Evolutionary conservation across 176 grass and related monocot genomes (phyloP).

Genomic region (Stipa capillata): DNA sequence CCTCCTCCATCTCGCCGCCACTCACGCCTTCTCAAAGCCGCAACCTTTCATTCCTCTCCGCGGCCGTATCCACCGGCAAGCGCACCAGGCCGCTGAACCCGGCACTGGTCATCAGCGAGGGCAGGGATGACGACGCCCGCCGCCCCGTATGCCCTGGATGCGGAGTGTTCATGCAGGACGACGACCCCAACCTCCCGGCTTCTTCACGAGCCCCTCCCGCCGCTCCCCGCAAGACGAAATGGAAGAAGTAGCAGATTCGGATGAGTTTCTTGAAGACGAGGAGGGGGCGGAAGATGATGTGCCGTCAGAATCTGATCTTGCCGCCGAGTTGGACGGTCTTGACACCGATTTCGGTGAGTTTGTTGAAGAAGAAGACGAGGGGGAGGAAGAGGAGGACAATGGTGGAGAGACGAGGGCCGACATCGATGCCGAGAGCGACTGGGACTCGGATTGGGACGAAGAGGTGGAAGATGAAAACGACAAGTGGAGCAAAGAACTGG

Average conservation of each 20-base stretch:
- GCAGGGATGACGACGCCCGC: constrained; percentile 18
- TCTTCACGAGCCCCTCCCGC: constrained; percentile 62
- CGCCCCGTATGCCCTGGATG: constrained; percentile 66
- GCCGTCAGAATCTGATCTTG: constrained; percentile 7
- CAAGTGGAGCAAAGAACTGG: constrained; percentile 59
- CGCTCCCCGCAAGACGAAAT: constrained; percentile 7
- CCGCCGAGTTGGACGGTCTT: constrained; percentile 31
- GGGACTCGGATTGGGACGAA: constrained; percentile 40
- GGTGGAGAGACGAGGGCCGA: constrained; percentile 8
- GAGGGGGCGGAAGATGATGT: not conserved
- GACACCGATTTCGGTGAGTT: constrained; percentile 37
- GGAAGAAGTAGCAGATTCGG: not conserved
- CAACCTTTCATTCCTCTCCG: not conserved
- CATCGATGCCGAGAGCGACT: constrained; percentile 13
- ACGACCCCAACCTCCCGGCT: constrained; percentile 66
- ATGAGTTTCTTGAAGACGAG: constrained; percentile 27
- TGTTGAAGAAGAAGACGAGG: constrained; percentile 35
- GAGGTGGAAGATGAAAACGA: constrained; percentile 48
- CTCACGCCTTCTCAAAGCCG: not conserved
- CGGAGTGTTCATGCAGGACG: constrained; percentile 91
- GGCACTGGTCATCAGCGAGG: constrained; percentile 30
- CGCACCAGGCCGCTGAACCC: not conserved
- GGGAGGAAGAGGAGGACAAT: not conserved
- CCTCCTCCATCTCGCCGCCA: not conserved
- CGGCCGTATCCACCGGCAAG: not conserved